Percentiles rank a stretch among this genome's conserved stretches.
These are phyloP conservation scores for Rachicladosporium sp. DNA, from an alignment of 2,329 filamentous ascomycete species.

Conservation along the genomic window DNA sequence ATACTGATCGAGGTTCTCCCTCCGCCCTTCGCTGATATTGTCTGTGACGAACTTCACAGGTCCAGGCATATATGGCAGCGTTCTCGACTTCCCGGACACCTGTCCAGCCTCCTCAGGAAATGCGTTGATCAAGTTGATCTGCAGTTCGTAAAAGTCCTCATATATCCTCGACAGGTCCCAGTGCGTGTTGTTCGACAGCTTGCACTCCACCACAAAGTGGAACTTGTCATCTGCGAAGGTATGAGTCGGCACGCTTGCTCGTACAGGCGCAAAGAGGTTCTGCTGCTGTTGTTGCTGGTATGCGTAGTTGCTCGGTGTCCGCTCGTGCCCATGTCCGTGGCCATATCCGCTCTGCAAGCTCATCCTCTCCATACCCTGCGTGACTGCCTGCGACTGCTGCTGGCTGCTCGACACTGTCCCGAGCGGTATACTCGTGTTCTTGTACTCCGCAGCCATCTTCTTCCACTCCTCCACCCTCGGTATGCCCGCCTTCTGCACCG, in stretches of 20 bases:
- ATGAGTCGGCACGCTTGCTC: slow-evolving; percentile 79
- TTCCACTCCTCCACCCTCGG: slow-evolving; percentile 98
- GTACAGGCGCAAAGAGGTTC: slow-evolving; percentile 55
- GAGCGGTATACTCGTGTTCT: slow-evolving; percentile 94
- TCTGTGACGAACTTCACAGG: slow-evolving; percentile 98
- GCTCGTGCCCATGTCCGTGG: slow-evolving; percentile 15
- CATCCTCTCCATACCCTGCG: slow-evolving; percentile 60
- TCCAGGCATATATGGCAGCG: slow-evolving; percentile 92
- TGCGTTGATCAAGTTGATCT: slow-evolving; percentile 82
- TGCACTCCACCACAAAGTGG: slow-evolving; percentile 92
- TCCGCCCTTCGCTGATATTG: slow-evolving; percentile 82
- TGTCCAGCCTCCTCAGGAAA: slow-evolving; percentile 92
- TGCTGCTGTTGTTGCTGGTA: slow-evolving; percentile 34
- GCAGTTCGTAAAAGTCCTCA: slow-evolving; percentile 97
- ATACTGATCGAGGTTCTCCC: slow-evolving; percentile 88
- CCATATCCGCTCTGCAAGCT: slow-evolving; percentile 39
- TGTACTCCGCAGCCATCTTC: slow-evolving; percentile 98
- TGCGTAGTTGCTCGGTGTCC: slow-evolving; percentile 18
- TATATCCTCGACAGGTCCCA: slow-evolving; percentile 95
- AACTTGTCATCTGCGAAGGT: slow-evolving; percentile 97
- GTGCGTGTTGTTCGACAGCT: slow-evolving; percentile 76
- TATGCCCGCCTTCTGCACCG: slow-evolving; percentile 77
- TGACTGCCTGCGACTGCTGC: slow-evolving; percentile 37
- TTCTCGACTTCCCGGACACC: slow-evolving; percentile 59
- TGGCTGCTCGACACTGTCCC: slow-evolving; percentile 54